Percentiles rank a stretch among this genome's conserved stretches.
phyloP scores from a whole-genome alignment of 768 basidiomycete genomes.

The Agrocybe praecox region DNA sequence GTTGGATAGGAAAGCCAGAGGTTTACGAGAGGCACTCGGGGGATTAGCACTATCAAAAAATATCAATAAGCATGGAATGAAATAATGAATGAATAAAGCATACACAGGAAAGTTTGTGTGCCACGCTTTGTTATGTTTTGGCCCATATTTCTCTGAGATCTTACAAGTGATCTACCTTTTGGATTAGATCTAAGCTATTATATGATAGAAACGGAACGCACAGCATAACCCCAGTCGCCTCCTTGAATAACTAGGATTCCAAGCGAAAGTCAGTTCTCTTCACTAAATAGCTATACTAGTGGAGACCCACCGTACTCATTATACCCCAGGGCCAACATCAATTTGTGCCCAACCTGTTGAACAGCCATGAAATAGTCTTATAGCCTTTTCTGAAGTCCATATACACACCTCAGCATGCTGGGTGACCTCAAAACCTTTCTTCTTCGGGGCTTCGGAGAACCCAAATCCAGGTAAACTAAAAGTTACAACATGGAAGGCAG shows the following conservation, averaged over 20 bases:
- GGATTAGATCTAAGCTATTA: conserved; percentile 3
- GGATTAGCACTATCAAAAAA: not conserved
- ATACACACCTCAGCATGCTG: conserved; percentile 54
- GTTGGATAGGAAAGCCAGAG: not conserved
- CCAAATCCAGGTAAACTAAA: conserved; percentile 62
- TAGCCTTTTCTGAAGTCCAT: conserved; percentile 44
- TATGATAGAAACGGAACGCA: conserved; percentile 12
- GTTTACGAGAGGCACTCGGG: not conserved
- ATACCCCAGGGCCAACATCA: conserved; percentile 55
- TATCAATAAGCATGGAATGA: not conserved
- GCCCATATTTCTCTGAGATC: conserved; percentile 29
- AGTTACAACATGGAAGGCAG: conserved; percentile 66
- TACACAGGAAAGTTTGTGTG: conserved; percentile 42
- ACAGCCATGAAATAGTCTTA: conserved; percentile 52
- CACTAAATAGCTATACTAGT: not conserved
- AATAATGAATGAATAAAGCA: not conserved
- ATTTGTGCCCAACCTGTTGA: conserved; percentile 33
- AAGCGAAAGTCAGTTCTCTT: not conserved
- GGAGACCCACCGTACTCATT: conserved; percentile 45
- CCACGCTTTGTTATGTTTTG: conserved; percentile 48
- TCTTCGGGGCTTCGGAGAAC: conserved; percentile 58
- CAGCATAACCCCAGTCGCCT: conserved; percentile 49
- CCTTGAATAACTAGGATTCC: conserved; percentile 41
- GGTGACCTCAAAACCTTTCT: conserved; percentile 47
- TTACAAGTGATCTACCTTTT: conserved; percentile 22